A percentile compares a stretch with the other conserved stretches of the same genome.
Evolutionary conservation across 2,329 filamentous ascomycete species (phyloP).

Genomic region (Botrytis byssoidea): DNA sequence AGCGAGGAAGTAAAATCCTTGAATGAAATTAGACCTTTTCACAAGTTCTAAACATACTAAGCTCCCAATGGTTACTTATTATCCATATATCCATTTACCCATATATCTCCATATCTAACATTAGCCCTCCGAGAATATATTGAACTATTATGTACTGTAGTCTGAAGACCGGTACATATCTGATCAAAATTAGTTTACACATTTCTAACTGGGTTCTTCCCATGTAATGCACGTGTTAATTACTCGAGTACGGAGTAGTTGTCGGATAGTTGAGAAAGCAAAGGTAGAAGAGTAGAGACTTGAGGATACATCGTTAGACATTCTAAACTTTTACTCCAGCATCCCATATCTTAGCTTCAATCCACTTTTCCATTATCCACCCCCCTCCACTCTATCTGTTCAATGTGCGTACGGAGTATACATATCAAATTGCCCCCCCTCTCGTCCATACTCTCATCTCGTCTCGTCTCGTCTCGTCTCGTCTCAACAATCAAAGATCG

Average conservation of each 20-base stretch:
- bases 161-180: not conserved
- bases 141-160: slow-evolving; percentile 6
- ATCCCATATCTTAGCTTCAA: slow-evolving; percentile 14
- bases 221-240: not conserved
- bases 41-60: not conserved
- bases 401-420: not conserved
- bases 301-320: not conserved
- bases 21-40: not conserved
- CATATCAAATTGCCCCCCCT: slow-evolving; percentile 12
- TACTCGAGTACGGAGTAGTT: not conserved
- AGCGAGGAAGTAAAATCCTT: not conserved
- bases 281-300: not conserved
- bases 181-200: not conserved
- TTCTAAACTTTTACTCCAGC: not conserved
- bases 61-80: not conserved
- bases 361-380: not conserved
- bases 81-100: slow-evolving; percentile 1
- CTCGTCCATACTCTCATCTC: not conserved
- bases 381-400: slow-evolving; percentile 9
- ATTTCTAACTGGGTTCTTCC: not conserved
- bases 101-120: slow-evolving; percentile 2
- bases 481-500: not conserved
- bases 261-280: not conserved
- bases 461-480: not conserved
- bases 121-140: slow-evolving; percentile 5